Conservation (phyloP, 2,329 filamentous ascomycete genomes). For the Aspergillus intermedius region DNA sequence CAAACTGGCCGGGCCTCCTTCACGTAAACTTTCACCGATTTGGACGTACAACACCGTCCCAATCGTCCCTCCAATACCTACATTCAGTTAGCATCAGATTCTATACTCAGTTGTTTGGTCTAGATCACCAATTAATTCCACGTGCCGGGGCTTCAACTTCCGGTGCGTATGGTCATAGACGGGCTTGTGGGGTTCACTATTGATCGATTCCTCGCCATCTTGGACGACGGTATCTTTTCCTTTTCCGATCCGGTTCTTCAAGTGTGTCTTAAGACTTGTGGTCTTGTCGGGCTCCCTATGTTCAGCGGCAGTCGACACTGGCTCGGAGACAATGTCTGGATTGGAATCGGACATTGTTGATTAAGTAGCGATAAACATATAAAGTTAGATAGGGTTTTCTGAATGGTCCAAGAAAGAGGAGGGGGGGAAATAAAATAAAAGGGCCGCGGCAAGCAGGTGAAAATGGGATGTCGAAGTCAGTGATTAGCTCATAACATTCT, state of each 20-base stretch:
- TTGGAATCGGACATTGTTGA: not conserved
- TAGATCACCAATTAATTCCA: slow-evolving; percentile 36
- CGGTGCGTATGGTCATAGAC: slow-evolving; percentile 32
- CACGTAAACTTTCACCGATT: slow-evolving; percentile 34
- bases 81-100: not conserved
- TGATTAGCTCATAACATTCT: too few species aligned
- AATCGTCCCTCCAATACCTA: slow-evolving; percentile 40
- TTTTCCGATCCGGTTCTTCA: not conserved
- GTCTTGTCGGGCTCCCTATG: not conserved
- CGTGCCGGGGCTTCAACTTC: slow-evolving; percentile 40
- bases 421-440: not conserved
- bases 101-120: not conserved
- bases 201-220: slow-evolving; percentile 16
- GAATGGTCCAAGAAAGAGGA: not conserved
- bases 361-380: too few species aligned
- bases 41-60: slow-evolving; percentile 40
- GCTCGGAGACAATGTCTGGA: not conserved
- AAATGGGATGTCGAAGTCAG: too few species aligned
- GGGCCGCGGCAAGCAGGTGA: not conserved
- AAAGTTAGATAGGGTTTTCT: slow-evolving; percentile 5
- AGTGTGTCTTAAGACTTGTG: not conserved
- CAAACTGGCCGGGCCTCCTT: slow-evolving; percentile 38
- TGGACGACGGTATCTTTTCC: slow-evolving; percentile 14
- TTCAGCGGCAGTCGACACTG: not conserved
- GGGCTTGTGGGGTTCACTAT: slow-evolving; percentile 18